Evolutionary conservation across 768 basidiomycete genomes (phyloP), one percentile per base, ranked within the genome.

Genomic region (Podaxis carcinomalis): DNA sequence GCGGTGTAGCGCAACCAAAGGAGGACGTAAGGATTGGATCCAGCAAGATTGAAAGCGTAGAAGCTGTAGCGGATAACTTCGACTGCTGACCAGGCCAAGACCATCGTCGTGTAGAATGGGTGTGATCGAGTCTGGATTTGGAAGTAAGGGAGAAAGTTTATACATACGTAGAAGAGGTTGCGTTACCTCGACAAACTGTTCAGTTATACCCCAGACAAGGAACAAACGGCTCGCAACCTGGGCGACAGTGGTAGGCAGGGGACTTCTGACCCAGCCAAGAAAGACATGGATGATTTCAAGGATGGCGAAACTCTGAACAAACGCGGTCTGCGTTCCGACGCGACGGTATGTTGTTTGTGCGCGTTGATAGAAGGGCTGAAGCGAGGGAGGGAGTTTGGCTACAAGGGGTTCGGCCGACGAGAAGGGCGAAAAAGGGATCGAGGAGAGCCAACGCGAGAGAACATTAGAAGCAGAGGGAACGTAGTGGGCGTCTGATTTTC

Each of bases 1-100:
- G 93, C 84, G 19, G 94, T 91, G 80, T 98, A 99, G 57, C 96
- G 93, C 46, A 89, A 72, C 77, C 82, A 90, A 25, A 86, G 75
- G 46, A 92, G 81, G 14, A 72, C 35, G 21, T 80, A 72, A 9
- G 78, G 75, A 65, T 86, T 83, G 66, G 70, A 65, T 4, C 84
- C 83, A 44, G 91, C 63, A 4, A 96, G 80, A 46, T 77, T 79
- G 67, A 80, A 75, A 1, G 89, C 87, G 72, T 98, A 99, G 79
- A 89, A 96, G 7, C 84, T 70, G 75, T 98, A 98, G 32, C 97
- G 92, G 59, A 95, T 86, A 51, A 95, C 84, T 74, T 99, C 97
- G 14, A 94, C 92, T 54, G 87, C 63, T 0, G 92, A 89, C 97
- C 97, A 98, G 0, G 95, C 90, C 63, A 96, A 74, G 57, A 98